Percentiles rank a stretch among this genome's conserved stretches.
These are phyloP conservation scores for Pythium aquatile DNA, from an alignment of 352 stramenopile species.

Conservation along the genomic window DNA sequence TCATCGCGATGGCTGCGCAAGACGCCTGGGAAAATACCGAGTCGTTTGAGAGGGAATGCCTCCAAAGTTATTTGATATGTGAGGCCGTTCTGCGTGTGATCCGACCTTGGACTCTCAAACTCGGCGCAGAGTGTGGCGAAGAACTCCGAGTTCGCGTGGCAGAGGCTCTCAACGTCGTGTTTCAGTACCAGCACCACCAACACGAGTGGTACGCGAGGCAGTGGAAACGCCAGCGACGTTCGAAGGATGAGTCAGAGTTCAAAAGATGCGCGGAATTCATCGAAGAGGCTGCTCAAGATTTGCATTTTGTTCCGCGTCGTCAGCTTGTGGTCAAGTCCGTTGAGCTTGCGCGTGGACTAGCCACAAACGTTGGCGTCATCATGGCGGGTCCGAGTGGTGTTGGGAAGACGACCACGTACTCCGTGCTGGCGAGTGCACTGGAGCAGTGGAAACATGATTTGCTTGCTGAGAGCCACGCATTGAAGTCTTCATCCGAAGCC, in stretches of 20 bases:
- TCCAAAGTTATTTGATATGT: conserved; percentile 25
- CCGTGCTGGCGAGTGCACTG: conserved; percentile 16
- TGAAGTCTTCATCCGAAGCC: background rate
- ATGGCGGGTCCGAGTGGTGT: conserved; percentile 22
- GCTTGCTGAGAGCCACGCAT: conserved; percentile 1
- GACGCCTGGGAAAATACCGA: conserved; percentile 20
- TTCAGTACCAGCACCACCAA: conserved; percentile 18
- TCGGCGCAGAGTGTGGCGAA: background rate
- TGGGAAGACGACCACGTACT: conserved; percentile 20
- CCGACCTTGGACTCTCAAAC: background rate
- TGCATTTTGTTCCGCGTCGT: conserved; percentile 18
- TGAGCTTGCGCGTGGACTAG: conserved; percentile 9
- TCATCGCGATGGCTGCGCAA: conserved; percentile 10
- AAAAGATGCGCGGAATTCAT: conserved; percentile 16
- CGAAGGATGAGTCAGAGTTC: background rate
- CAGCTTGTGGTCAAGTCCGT: conserved; percentile 10
- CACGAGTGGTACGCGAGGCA: conserved; percentile 27
- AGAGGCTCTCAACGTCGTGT: conserved; percentile 10
- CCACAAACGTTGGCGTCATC: conserved; percentile 12
- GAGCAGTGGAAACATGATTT: conserved; percentile 20
- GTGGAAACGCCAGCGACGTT: conserved; percentile 16
- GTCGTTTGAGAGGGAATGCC: conserved; percentile 22
- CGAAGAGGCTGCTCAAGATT: conserved; percentile 18
- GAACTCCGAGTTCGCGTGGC: background rate
- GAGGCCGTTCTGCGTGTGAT: conserved; percentile 21